Base-by-base conservation (phyloP, 1,284 basidiomycete genomes). In the Malassezia restricta region DNA sequence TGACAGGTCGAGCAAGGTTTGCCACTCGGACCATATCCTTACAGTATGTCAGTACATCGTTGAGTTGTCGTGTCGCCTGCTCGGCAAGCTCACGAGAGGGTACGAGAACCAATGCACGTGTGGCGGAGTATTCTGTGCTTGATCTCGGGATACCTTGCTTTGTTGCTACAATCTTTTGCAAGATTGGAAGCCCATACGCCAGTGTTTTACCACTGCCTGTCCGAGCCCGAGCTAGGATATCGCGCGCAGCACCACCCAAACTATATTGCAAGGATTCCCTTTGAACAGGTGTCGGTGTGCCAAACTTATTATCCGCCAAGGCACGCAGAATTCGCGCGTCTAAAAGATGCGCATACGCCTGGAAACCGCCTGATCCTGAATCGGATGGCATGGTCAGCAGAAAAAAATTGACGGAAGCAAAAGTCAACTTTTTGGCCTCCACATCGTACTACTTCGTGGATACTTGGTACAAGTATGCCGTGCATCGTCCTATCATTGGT, bases 151-250 rank as follows among this genome's bases (percentile, higher is more conserved):
- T 38, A 44, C 52, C 59, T 71, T 76, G 77, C 79, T 92, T 92
- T 5, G 80, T 79, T 59, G 79, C 81, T 47, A 98, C 70, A 30
- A 98, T 83, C 73, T 88, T 91, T 73, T 98, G 92, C 0, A 89
- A 77, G 14, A 91, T 75, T 0, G 94, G 92, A 5, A 98, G 80
- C 58, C 84, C 88, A 74, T 98, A 99, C 3, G 94, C 90, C 1
- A 87, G 86, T 0, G 94, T 99, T 78, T 99, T 99, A 42, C 94
- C 94, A 54, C 86, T 90, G 11, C 94, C 94, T 1, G 94, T 98
- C 33, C 87, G 81, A 3, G 94, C 91, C 31, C 88, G 80, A 5
- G 91, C 92, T 24, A 99, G 80, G 49, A 99, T 86, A 75, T 99
- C 94, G 45, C 83, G 82, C 59, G 85, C 83, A 73, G 91, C 86